These are phyloP conservation scores for Leishmania guyanensis DNA, from an alignment of 208 protist genomes.

Conservation along the genomic window DNA sequence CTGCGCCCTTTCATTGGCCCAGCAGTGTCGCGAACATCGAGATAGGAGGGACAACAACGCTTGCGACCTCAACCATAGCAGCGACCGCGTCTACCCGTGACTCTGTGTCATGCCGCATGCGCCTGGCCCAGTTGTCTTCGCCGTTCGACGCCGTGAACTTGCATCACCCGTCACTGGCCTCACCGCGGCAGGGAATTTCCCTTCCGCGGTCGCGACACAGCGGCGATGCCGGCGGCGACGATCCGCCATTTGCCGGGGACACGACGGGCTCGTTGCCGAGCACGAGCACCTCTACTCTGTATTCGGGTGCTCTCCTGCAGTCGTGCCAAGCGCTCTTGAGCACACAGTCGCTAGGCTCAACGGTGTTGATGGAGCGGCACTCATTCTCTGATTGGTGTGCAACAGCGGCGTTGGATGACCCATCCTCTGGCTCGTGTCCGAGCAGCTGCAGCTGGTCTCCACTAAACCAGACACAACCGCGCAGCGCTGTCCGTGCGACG, in stretches of 20 bases:
- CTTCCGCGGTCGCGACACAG: not conserved
- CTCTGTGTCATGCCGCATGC: not conserved
- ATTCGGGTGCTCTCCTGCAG: not conserved
- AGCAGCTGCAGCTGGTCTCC: not conserved
- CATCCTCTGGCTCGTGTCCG: not conserved
- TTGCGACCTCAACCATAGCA: not conserved
- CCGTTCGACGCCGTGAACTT: not conserved
- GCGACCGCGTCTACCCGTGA: not conserved
- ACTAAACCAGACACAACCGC: not conserved
- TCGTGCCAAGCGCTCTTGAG: not conserved
- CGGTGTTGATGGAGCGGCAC: not conserved
- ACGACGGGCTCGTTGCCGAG: not conserved
- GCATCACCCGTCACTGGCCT: not conserved
- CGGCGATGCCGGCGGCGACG: slow-evolving; percentile 1
- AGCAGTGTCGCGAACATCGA: not conserved
- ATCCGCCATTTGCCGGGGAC: not conserved
- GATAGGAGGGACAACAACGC: not conserved
- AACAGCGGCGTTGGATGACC: not conserved
- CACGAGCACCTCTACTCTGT: not conserved
- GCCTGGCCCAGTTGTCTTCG: not conserved
- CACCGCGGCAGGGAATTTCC: not conserved
- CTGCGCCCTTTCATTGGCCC: no score
- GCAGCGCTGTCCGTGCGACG: not conserved
- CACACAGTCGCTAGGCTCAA: not conserved
- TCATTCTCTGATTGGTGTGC: not conserved